Conservation (phyloP, 164 flowering plant genomes). For the Magnolia changhungtana region DNA sequence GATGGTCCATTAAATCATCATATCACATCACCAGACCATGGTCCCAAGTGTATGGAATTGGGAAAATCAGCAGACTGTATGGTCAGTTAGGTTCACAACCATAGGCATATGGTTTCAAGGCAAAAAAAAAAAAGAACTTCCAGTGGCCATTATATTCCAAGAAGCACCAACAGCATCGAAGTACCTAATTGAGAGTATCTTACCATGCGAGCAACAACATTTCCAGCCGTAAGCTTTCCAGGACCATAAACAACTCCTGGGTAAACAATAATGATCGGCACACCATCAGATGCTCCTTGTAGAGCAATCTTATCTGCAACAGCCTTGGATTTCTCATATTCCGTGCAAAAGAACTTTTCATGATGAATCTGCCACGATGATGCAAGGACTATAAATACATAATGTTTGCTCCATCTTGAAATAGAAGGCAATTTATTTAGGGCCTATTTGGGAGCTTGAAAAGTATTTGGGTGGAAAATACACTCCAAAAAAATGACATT, state of each 20-base stretch:
- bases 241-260: conserved; percentile 94
- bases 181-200: not conserved
- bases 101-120: not conserved
- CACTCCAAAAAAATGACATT: no score
- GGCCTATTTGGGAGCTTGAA: no score
- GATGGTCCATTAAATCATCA: no score
- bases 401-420: not conserved
- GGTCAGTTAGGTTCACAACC: no score
- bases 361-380: conserved; percentile 49
- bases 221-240: conserved; percentile 81
- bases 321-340: conserved; percentile 89
- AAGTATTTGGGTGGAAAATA: no score
- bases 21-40: no score
- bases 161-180: not conserved
- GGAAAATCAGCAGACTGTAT: no score
- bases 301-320: conserved; percentile 78
- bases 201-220: conserved; percentile 71
- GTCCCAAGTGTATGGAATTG: no score
- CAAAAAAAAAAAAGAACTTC: not conserved
- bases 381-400: not conserved
- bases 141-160: not conserved
- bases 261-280: conserved; percentile 65
- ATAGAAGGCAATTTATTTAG: no score
- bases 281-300: conserved; percentile 72
- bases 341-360: conserved; percentile 77